These are phyloP conservation scores for Eudorina sp. DNA, from an alignment of 139 green algal species.

Conservation along the genomic window DNA sequence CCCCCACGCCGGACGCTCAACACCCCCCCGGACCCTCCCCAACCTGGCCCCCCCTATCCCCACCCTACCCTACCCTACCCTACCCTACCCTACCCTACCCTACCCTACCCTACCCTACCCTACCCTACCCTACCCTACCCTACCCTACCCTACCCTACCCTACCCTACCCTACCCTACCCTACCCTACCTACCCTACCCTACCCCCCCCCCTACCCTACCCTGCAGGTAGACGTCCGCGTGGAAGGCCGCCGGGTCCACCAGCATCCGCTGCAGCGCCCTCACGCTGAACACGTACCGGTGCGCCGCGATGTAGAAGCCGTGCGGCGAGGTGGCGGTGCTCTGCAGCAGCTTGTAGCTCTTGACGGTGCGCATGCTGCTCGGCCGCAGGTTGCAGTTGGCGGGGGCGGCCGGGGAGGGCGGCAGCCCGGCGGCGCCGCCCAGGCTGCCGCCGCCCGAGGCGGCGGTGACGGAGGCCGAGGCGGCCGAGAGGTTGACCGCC, in stretches of 20 bases:
- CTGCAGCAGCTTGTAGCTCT: constrained; percentile 53
- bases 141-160: no score
- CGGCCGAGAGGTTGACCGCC: no score
- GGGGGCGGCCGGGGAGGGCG: neutral
- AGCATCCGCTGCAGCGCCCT: constrained; percentile 49
- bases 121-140: no score
- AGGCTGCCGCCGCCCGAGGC: neutral
- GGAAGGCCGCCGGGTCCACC: constrained; percentile 38
- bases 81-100: no score
- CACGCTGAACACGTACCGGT: constrained; percentile 54
- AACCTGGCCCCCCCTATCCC: no score
- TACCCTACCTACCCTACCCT: no score
- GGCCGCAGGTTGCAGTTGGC: constrained; percentile 50
- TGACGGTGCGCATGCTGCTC: constrained; percentile 52
- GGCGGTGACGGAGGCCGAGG: neutral
- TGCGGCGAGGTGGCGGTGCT: constrained; percentile 15
- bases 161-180: no score
- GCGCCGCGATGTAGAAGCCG: constrained; percentile 48
- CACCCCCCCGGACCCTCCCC: no score
- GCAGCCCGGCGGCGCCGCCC: neutral
- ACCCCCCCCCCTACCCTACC: neutral
- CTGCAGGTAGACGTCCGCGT: constrained; percentile 54
- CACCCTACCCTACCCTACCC: no score
- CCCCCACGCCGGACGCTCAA: no score
- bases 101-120: no score